Base-by-base conservation (phyloP, 139 green algal genomes). In the Chlorella sp. region DNA sequence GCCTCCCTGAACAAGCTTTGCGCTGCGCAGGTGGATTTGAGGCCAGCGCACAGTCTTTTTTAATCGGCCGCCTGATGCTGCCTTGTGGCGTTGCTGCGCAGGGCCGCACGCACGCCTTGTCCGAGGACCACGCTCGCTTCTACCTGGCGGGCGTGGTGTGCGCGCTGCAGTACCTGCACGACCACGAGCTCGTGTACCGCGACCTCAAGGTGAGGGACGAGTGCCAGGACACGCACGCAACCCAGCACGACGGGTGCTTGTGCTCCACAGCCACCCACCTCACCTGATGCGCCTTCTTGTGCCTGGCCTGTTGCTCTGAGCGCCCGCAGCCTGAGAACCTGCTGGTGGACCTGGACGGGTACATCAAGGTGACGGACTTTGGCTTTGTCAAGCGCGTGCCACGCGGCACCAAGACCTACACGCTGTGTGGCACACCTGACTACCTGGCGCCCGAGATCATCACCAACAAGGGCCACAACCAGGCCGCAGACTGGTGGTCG, bases 361-460 rank as follows among this genome's bases (percentile, higher is more conserved):
- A 88, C 62, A 74, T 90, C 32, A 88, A 89, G 78, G 74, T 97
- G 31, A 87, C 93, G 22, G 93, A 97, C 83, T 95, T 97, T 88
- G 92, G 91, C 10, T 96, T 96, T 70, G 92, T 92, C 29, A 97
- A 96, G 82, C 85, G 84, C 51, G 78, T 98, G 31, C 5, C 71
- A 5, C 74, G 76, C 1, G 89, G 87, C 50, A 66, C 74, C 49
- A 94, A 92, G 85, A 94, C 90, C 1, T 94, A 90, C 86, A 98
- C 93, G 26, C 87, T 97, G 75, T 97, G 93, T 71, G 94, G 94
- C 49, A 97, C 93, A 0, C 93, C 93, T 6, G 93, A 98, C 77
- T 98, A 97, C 86, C 81, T 98, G 65, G 92, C 94, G 0, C 93
- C 94, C 20, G 94, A 98, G 85, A 82, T 96, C 27, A 82, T 97